Base-by-base conservation (phyloP, 2,329 filamentous ascomycete genomes). In the Leptographium radiaticola region DNA sequence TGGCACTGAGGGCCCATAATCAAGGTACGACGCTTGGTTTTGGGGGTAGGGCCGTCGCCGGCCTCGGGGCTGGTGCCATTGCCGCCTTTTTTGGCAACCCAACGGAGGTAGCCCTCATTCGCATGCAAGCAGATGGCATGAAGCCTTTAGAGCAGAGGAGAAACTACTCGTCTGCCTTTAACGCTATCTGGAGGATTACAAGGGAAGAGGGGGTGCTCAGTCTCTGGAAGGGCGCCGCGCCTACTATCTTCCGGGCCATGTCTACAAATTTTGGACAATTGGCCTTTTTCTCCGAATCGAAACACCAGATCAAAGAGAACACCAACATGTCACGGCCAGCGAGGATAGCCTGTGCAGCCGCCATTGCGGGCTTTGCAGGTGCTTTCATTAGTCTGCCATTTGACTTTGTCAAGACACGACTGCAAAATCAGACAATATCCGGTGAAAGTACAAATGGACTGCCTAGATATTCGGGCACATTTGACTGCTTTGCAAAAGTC, bases 241-340 rank as follows among this genome's bases (percentile, higher is more conserved):
- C 93, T 2, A 98, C 93, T 1, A 87, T 97, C 6, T 88, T 90
- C 20, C 83, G 93, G 51, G 93, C 93, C 60, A 97, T 98, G 93
- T 87, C 93, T 0, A 80, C 97, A 65, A 98, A 98, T 72, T 91
- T 97, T 67, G 93, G 93, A 4, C 93, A 98, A 70, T 75, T 98
- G 38, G 90, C 91, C 13, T 97, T 95, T 78, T 98, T 97, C 75
- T 89, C 87, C 50, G 93, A 98, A 68, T 89, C 90, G 55, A 98
- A 98, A 74, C 81, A 80, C 4, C 89, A 89, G 67, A 77, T 98
- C 53, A 87, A 89, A 69, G 71, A 75, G 57, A 76, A 80, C 62
- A 91, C 87, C 0, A 73, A 75, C 1, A 71, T 87, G 64, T 81
- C 82, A 0, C 59, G 81, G 12, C 75, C 80, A 57, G 71, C 77